phyloP scores from a whole-genome alignment of 371 early-diverging fungal species.

The Mucor sp. region DNA sequence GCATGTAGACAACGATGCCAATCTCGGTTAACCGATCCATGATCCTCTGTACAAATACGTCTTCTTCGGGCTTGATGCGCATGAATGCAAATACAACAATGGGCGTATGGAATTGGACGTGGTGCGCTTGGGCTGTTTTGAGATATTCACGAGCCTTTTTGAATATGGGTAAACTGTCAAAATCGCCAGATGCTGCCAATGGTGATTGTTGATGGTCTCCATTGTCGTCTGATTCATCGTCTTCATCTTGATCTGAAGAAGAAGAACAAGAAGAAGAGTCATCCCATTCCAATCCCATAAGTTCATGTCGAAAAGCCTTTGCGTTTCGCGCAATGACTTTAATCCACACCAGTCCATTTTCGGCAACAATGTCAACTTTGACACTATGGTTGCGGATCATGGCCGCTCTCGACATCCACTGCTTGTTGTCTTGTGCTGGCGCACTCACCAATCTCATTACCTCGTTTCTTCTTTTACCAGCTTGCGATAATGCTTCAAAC shows the following conservation, averaged over 20 bases:
- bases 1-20: slow-evolving; percentile 40
- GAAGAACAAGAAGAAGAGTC: slow-evolving; percentile 13
- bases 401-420: slow-evolving; percentile 34
- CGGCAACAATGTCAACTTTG: slow-evolving; percentile 57
- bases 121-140: slow-evolving; percentile 48
- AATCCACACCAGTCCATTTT: slow-evolving; percentile 55
- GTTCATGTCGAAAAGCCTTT: slow-evolving; percentile 51
- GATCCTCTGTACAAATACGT: slow-evolving; percentile 41
- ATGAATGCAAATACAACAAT: slow-evolving; percentile 60
- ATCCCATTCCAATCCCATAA: slow-evolving; percentile 46
- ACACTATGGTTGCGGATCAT: slow-evolving; percentile 30
- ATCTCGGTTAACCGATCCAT: slow-evolving; percentile 35
- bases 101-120: slow-evolving; percentile 53
- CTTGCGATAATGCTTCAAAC: slow-evolving; percentile 32
- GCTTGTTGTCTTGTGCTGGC: slow-evolving; percentile 16
- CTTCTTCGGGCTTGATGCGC: slow-evolving; percentile 37
- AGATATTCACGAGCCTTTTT: slow-evolving; percentile 51
- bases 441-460: slow-evolving; percentile 36
- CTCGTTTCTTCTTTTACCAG: slow-evolving; percentile 21
- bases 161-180: slow-evolving; percentile 50
- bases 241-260: neutral
- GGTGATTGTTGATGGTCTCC: neutral
- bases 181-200: slow-evolving; percentile 10
- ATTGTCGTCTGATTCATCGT: neutral
- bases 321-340: slow-evolving; percentile 57